Evolutionary conservation across 192 early-diverging fungal species (phyloP).

Genomic region (Coemansia sp.): DNA sequence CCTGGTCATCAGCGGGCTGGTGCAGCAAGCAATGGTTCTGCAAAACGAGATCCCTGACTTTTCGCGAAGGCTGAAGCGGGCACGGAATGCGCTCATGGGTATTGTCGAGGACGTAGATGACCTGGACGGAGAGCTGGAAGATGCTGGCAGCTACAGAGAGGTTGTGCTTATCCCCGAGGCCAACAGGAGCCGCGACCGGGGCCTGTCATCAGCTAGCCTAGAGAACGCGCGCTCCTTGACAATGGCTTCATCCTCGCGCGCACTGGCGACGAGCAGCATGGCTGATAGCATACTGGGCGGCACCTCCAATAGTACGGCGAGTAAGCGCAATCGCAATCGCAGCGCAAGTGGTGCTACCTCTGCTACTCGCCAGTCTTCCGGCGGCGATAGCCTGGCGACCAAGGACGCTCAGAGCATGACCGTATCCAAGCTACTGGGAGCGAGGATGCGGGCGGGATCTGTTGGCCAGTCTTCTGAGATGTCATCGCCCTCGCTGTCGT

Average conservation of each 20-base stretch:
- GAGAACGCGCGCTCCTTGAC: slow-evolving; percentile 21
- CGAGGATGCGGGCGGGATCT: slow-evolving; percentile 30
- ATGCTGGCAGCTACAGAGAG: slow-evolving; percentile 6
- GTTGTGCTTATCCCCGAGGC: neutral
- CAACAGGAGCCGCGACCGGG: slow-evolving; percentile 37
- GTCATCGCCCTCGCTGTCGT: slow-evolving; percentile 21
- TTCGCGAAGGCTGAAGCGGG: slow-evolving; percentile 43
- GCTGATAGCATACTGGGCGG: neutral
- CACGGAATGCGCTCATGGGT: slow-evolving; percentile 51
- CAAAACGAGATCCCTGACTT: slow-evolving; percentile 51
- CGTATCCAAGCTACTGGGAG: neutral
- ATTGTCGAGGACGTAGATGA: slow-evolving; percentile 49
- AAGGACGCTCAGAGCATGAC: slow-evolving; percentile 1
- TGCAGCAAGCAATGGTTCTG: slow-evolving; percentile 45
- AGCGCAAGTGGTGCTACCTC: slow-evolving; percentile 32
- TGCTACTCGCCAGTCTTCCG: neutral
- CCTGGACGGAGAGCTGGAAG: slow-evolving; percentile 47
- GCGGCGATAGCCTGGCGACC: neutral
- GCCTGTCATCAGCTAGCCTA: slow-evolving; percentile 52
- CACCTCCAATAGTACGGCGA: neutral
- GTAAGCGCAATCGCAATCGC: slow-evolving; percentile 26
- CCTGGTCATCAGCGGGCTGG: slow-evolving; percentile 44
- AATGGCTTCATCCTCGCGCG: neutral
- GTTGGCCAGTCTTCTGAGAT: slow-evolving; percentile 26
- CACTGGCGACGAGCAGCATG: neutral